phyloP scores from a whole-genome alignment of 2,329 filamentous ascomycete genomes.

The Clonostachys byssicola region DNA sequence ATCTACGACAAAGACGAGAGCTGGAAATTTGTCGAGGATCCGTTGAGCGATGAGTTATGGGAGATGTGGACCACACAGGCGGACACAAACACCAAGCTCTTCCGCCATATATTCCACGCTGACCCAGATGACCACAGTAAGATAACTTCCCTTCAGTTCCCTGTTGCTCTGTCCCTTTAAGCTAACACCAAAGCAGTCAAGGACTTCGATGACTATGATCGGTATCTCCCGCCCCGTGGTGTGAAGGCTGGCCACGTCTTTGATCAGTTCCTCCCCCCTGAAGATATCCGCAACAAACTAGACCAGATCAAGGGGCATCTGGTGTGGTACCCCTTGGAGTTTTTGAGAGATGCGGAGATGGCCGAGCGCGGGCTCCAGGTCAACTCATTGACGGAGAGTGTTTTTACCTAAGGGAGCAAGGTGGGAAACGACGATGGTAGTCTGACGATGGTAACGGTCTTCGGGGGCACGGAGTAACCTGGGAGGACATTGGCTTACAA shows the following conservation, averaged over 20 bases:
- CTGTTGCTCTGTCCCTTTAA: neutral
- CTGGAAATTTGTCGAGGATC: constrained; percentile 66
- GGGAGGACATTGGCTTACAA: too few relatives aligned
- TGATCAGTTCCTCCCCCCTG: constrained; percentile 69
- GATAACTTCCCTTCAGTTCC: neutral
- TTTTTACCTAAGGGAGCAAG: constrained; percentile 57
- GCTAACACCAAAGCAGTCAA: constrained; percentile 52
- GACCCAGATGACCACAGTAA: constrained; percentile 82
- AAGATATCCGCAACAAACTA: constrained; percentile 71
- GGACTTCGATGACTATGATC: constrained; percentile 86
- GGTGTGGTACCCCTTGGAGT: constrained; percentile 93
- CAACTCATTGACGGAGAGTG: constrained; percentile 82
- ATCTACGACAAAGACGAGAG: constrained; percentile 54
- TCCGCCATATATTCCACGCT: constrained; percentile 77
- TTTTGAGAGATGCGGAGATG: constrained; percentile 81
- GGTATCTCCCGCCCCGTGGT: constrained; percentile 65
- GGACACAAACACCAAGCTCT: constrained; percentile 68
- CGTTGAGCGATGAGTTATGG: constrained; percentile 63
- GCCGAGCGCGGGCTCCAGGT: constrained; percentile 84
- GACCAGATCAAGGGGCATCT: constrained; percentile 81
- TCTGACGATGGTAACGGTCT: too few relatives aligned
- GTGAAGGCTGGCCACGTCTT: constrained; percentile 84
- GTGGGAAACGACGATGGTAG: neutral
- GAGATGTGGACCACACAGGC: constrained; percentile 66
- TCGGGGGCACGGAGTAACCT: too few relatives aligned